Evolutionary conservation across 2,329 filamentous ascomycete species (phyloP).

Genomic region (Colletotrichum ledebouriae): DNA sequence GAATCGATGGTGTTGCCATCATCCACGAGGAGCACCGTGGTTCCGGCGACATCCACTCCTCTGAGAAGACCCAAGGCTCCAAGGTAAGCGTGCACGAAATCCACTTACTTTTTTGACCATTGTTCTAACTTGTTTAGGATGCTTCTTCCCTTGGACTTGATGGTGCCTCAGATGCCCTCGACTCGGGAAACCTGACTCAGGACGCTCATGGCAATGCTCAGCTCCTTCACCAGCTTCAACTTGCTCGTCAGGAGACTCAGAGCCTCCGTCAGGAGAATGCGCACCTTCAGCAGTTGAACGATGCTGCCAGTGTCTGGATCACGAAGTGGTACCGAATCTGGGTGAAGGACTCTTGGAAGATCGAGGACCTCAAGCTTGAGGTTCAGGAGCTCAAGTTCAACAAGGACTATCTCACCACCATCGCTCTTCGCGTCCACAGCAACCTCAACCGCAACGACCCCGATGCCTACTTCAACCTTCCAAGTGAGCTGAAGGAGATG

Average conservation of each 20-base stretch:
- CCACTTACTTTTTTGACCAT: neutral
- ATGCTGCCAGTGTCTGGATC: neutral
- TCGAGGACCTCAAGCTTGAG: neutral
- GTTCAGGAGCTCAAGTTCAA: neutral
- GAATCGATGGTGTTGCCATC: slow-evolving; percentile 25
- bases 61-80: neutral
- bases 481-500: neutral
- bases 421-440: neutral
- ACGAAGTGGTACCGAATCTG: neutral
- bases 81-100: neutral
- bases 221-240: slow-evolving; percentile 12
- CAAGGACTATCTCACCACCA: neutral
- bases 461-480: slow-evolving; percentile 2
- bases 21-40: neutral
- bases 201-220: neutral
- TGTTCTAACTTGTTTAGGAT: neutral
- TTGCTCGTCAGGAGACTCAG: no score
- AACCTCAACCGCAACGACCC: neutral
- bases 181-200: neutral
- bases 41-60: slow-evolving; percentile 4
- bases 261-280: neutral
- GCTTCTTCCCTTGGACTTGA: slow-evolving; percentile 10
- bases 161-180: slow-evolving; percentile 4
- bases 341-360: neutral
- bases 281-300: neutral